Evolutionary conservation across 306 rosid genomes (phyloP), one percentile per base, ranked within the genome.

Genomic region (Mimosa bimucronata): DNA sequence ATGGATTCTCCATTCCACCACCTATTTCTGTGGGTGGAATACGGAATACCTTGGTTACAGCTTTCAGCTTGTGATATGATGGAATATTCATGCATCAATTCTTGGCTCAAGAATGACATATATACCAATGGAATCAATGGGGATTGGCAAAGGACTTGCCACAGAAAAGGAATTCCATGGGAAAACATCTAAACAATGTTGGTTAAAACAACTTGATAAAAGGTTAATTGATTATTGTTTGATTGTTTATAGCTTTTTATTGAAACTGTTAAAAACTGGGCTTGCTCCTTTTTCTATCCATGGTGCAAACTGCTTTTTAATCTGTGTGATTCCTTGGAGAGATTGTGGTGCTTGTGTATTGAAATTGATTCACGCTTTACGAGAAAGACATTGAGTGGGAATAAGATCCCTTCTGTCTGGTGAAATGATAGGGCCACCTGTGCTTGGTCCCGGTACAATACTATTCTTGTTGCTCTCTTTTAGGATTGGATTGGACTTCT

Each of bases 11-110:
- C 29, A 13, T 18, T 55, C 29, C 62, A 2, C 3, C 13, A 19
- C 8, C 12, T 57, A 71, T 15, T 7, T 71, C 26, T 72, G n/a
- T n/a, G n/a, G n/a, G n/a, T 29, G 45, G 64, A 52, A 52, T 52
- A 7, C 25, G 58, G 60, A 71, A 42, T 60, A 9, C 61, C 19
- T 71, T 50, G 74, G 30, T 64, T 52, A 28, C 62, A 15, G 62
- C 28, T 48, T 65, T 64, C 62, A 30, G 13, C 21, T 48, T 25
- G 75, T 71, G 68, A 60, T 48, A 19, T 77, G 75, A 19, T 71
- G 75, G 50, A 62, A 14, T 71, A 40, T 65, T 23, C 31, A 46
- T 77, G 77, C 77, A 60, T 76, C 25, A 25, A 60, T 75, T 75
- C 81, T 79, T 10, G 58, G 26, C 53, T 31, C 4, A 41, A 37